A percentile compares a stretch with the other conserved stretches of the same genome.
Evolutionary conservation across 345 rosid species (phyloP).

Genomic region (Eucalyptus coolabah): DNA sequence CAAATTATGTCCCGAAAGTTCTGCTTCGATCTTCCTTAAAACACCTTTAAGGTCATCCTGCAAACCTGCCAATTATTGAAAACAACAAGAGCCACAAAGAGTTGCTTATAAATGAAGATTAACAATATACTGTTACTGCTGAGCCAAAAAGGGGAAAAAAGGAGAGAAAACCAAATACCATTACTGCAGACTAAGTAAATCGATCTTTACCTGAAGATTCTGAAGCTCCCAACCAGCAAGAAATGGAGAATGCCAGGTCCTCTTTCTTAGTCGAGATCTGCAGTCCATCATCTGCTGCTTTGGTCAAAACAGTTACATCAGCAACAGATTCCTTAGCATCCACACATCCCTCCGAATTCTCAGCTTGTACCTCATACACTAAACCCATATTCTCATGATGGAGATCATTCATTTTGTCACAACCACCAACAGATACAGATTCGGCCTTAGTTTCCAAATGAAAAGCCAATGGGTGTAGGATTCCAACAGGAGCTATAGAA

Average conservation of each 20-base stretch:
- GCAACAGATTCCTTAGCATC: slow-evolving; percentile 7
- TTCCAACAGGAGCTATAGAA: slow-evolving; percentile 90
- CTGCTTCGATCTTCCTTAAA: slow-evolving; percentile 47
- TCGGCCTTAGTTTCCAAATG: slow-evolving; percentile 61
- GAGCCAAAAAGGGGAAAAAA: not conserved
- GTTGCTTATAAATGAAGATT: not conserved
- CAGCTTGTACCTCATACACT: slow-evolving; percentile 61
- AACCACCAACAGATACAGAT: not conserved
- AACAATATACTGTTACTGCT: not conserved
- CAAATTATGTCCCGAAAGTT: slow-evolving; percentile 39
- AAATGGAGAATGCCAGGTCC: slow-evolving; percentile 48
- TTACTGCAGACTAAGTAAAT: not conserved
- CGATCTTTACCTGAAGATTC: slow-evolving; percentile 39
- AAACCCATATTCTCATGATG: slow-evolving; percentile 17
- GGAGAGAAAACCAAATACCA: not conserved
- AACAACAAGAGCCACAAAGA: not conserved
- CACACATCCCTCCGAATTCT: slow-evolving; percentile 15
- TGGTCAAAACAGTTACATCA: slow-evolving; percentile 18
- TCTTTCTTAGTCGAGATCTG: slow-evolving; percentile 38
- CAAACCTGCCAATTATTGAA: slow-evolving; percentile 31
- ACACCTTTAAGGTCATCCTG: slow-evolving; percentile 57
- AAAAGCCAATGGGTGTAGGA: slow-evolving; percentile 67
- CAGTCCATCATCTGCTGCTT: slow-evolving; percentile 23
- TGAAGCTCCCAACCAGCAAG: slow-evolving; percentile 73
- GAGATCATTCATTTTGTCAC: not conserved